A percentile compares a stretch with the other conserved stretches of the same genome.
phyloP scores from a whole-genome alignment of 306 rosid species.

The Elaeagnus macrophylla region DNA sequence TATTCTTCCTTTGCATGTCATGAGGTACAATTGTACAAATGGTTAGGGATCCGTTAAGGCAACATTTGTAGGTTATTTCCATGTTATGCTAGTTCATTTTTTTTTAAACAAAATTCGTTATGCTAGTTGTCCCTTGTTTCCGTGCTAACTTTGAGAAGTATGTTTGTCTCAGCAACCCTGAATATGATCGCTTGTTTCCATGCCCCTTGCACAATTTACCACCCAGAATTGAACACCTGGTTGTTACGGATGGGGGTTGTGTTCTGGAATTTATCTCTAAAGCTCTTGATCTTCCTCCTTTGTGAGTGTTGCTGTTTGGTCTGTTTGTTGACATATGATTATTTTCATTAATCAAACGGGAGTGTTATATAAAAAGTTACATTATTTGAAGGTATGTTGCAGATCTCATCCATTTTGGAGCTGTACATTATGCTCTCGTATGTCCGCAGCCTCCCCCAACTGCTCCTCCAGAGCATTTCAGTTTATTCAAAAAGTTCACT shows the following conservation, averaged over 20 bases:
- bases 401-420: slow-evolving; percentile 82
- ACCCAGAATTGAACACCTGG: slow-evolving; percentile 80
- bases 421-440: slow-evolving; percentile 85
- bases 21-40: no score
- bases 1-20: no score
- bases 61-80: no score
- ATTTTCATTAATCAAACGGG: slow-evolving; percentile 12
- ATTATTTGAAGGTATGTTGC: slow-evolving; percentile 69
- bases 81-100: no score
- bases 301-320: slow-evolving; percentile 39
- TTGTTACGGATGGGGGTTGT: slow-evolving; percentile 62
- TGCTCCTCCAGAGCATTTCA: slow-evolving; percentile 70
- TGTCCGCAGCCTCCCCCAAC: slow-evolving; percentile 80
- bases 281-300: slow-evolving; percentile 69
- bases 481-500: slow-evolving; percentile 53
- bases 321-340: slow-evolving; percentile 9
- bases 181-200: slow-evolving; percentile 80
- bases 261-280: slow-evolving; percentile 69
- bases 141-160: slow-evolving; percentile 18
- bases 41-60: no score
- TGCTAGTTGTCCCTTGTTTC: slow-evolving; percentile 2
- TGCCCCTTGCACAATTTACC: slow-evolving; percentile 50
- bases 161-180: slow-evolving; percentile 46
- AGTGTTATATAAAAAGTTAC: slow-evolving; percentile 24
- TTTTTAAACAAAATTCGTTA: no score